Percentiles rank a stretch among this genome's conserved stretches.
These are phyloP conservation scores for Fusarium concolor DNA, from an alignment of 2,329 filamentous ascomycete species.

Conservation along the genomic window DNA sequence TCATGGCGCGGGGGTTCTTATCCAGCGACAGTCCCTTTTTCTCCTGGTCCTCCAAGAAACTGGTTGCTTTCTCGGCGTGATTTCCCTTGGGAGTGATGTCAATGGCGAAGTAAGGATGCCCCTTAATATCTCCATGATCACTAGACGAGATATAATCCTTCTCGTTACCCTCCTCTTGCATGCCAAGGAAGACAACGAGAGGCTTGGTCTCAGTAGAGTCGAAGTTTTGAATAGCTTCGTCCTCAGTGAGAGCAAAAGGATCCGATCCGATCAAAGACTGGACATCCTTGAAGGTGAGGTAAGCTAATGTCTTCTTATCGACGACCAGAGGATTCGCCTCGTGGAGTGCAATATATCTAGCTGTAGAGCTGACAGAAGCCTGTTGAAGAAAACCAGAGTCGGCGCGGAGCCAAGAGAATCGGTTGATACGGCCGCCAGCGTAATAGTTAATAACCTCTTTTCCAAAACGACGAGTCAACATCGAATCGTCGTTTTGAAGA, in stretches of 20 bases:
- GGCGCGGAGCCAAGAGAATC: constrained; percentile 79
- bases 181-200: constrained; percentile 84
- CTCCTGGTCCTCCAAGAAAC: constrained; percentile 56
- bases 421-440: constrained; percentile 80
- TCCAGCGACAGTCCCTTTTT: constrained; percentile 73
- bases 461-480: constrained; percentile 82
- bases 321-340: constrained; percentile 78
- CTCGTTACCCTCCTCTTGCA: constrained; percentile 75
- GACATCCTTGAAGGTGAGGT: constrained; percentile 76
- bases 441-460: constrained; percentile 88
- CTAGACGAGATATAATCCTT: constrained; percentile 43
- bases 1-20: constrained; percentile 72
- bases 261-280: constrained; percentile 75
- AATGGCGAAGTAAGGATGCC: constrained; percentile 87
- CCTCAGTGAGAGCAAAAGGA: constrained; percentile 77
- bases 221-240: constrained; percentile 77
- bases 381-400: constrained; percentile 76
- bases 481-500: constrained; percentile 65
- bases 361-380: constrained; percentile 73
- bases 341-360: constrained; percentile 82
- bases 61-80: constrained; percentile 70
- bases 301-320: constrained; percentile 70
- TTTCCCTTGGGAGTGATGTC: constrained; percentile 82
- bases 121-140: constrained; percentile 76
- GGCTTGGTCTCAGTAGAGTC: constrained; percentile 77